phyloP scores from a whole-genome alignment of 768 basidiomycete species.

The Fistulinella prunicolor region DNA sequence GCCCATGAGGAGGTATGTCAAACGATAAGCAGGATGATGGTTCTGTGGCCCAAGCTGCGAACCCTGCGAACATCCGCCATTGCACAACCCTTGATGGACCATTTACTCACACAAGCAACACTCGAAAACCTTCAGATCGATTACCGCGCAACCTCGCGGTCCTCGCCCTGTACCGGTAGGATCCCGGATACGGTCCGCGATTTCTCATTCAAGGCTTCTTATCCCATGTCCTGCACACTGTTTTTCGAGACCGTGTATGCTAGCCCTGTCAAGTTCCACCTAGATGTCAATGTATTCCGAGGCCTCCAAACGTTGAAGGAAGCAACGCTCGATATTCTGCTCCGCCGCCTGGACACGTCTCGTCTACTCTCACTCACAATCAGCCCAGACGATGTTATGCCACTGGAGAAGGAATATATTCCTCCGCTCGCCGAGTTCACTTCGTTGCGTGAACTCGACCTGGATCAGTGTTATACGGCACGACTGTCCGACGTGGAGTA shows the following conservation, averaged over 20 bases:
- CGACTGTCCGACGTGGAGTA: conserved; percentile 10
- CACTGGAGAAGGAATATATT: too few species aligned
- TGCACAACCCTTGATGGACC: conserved; percentile 12
- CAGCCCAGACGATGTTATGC: too few species aligned
- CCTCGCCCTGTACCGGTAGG: conserved; percentile 11
- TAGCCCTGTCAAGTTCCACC: conserved; percentile 5
- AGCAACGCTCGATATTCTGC: conserved; percentile 9
- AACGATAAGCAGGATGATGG: conserved; percentile 16
- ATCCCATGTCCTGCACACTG: conserved; percentile 3
- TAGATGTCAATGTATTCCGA: too few species aligned
- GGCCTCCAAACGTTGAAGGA: too few species aligned
- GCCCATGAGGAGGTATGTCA: neutral
- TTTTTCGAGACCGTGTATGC: conserved; percentile 11
- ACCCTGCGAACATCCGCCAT: conserved; percentile 13
- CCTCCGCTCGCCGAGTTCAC: conserved; percentile 14
- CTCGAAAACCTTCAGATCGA: conserved; percentile 17
- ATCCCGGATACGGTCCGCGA: conserved; percentile 13
- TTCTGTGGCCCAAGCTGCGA: conserved; percentile 12
- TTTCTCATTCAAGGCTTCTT: conserved; percentile 10
- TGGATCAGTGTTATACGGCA: conserved; percentile 15
- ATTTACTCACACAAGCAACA: neutral
- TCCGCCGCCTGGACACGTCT: conserved; percentile 10
- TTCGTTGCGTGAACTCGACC: conserved; percentile 11
- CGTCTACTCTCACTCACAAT: conserved; percentile 5
- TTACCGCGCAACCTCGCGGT: conserved; percentile 1